phyloP scores from a whole-genome alignment of 257 asterid genomes.

The Schizonepeta tenuifolia region DNA sequence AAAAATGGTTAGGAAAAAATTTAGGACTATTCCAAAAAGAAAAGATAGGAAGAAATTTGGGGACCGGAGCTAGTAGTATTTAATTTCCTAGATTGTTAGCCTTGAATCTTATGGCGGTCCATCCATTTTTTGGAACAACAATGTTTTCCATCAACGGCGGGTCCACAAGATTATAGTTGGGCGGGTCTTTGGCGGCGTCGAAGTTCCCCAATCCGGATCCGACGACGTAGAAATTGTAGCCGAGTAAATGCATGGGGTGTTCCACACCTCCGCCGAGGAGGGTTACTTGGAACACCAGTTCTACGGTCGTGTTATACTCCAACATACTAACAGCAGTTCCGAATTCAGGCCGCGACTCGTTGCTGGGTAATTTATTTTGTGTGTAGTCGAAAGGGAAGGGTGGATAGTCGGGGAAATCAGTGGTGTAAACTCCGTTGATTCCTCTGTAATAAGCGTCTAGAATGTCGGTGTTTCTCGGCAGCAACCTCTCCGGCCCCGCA shows the following conservation, averaged over 20 bases:
- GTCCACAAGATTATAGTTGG: neutral
- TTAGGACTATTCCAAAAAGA: too few relatives aligned
- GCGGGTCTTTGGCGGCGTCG: neutral
- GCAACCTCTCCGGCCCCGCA: neutral
- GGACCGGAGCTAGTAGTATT: too few relatives aligned
- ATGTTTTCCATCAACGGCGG: neutral
- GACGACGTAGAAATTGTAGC: too few relatives aligned
- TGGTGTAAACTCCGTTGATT: neutral
- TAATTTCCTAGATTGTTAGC: neutral
- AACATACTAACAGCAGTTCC: neutral
- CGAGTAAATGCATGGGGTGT: too few relatives aligned
- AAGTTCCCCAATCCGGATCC: neutral
- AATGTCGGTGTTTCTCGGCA: conserved; percentile 46
- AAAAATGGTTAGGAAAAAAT: too few relatives aligned
- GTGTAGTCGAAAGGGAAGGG: neutral
- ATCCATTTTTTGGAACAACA: neutral
- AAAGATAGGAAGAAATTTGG: too few relatives aligned
- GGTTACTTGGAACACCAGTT: too few relatives aligned
- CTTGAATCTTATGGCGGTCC: neutral
- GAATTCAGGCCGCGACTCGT: too few relatives aligned
- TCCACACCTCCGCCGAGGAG: too few relatives aligned
- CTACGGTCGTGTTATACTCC: too few relatives aligned
- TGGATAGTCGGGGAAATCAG: neutral
- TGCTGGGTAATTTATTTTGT: too few relatives aligned
- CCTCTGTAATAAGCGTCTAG: conserved; percentile 48